Conservation (phyloP, 2,329 filamentous ascomycete genomes). For the Clarireedia paspali region DNA sequence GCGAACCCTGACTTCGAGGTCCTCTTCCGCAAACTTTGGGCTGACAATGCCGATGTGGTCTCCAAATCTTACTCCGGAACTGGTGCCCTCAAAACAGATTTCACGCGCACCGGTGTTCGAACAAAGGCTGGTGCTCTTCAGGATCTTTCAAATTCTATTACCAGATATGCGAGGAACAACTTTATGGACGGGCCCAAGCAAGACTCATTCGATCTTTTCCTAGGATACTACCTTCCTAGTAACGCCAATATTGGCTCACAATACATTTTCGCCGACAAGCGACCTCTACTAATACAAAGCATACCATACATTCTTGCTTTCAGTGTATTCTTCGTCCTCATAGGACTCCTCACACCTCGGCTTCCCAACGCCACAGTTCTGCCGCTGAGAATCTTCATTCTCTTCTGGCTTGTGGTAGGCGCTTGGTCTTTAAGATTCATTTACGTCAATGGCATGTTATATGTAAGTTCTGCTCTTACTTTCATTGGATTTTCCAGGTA, state of each 20-base stretch:
- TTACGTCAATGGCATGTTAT: conserved; percentile 78
- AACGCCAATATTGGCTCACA: conserved; percentile 54
- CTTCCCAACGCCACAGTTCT: conserved; percentile 68
- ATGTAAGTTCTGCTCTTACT: conserved; percentile 56
- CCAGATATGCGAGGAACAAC: conserved; percentile 88
- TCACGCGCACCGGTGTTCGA: conserved; percentile 85
- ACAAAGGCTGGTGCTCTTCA: conserved; percentile 80
- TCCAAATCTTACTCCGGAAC: conserved; percentile 91
- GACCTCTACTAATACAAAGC: conserved; percentile 84
- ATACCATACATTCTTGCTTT: conserved; percentile 76
- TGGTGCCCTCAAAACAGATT: conserved; percentile 94
- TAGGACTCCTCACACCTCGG: conserved; percentile 65
- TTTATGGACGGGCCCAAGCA: conserved; percentile 90
- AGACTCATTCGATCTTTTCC: conserved; percentile 91
- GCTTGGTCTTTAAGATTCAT: conserved; percentile 73
- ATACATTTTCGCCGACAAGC: conserved; percentile 73
- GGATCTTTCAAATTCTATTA: conserved; percentile 81
- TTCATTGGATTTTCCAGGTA: neutral
- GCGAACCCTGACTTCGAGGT: conserved; percentile 78
- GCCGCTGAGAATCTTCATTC: conserved; percentile 72
- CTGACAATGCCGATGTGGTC: conserved; percentile 94
- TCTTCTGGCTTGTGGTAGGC: conserved; percentile 67
- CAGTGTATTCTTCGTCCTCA: conserved; percentile 73
- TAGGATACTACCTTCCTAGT: conserved; percentile 76
- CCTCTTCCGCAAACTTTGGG: conserved; percentile 95